These are phyloP conservation scores for Fusarium pininemorale DNA, from an alignment of 2,329 filamentous ascomycete species.

Conservation along the genomic window DNA sequence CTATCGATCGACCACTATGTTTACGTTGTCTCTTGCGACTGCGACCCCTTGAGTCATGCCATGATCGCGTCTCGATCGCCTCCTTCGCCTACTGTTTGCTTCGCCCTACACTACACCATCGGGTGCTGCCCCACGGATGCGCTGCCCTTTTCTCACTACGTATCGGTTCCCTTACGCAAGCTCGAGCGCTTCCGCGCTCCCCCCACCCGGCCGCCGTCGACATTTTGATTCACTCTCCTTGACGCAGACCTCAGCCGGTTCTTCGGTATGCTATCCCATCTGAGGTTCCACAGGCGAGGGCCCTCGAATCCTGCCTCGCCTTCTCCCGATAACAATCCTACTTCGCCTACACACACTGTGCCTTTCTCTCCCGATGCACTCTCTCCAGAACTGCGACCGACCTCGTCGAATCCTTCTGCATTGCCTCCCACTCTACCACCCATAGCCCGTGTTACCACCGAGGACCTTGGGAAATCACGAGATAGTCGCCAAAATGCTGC, in stretches of 20 bases:
- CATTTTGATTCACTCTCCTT: slow-evolving; percentile 34
- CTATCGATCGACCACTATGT: slow-evolving; percentile 35
- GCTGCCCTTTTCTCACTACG: slow-evolving; percentile 25
- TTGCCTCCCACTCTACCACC: slow-evolving; percentile 61
- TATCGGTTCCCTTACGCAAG: slow-evolving; percentile 25
- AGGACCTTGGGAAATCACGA: slow-evolving; percentile 45
- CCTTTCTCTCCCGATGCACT: slow-evolving; percentile 53
- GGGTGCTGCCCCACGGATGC: slow-evolving; percentile 32
- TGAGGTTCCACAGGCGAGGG: slow-evolving; percentile 67
- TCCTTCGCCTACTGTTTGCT: slow-evolving; percentile 32
- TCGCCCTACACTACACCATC: slow-evolving; percentile 31
- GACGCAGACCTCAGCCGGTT: slow-evolving; percentile 26
- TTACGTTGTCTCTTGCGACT: slow-evolving; percentile 32
- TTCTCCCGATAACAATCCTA: slow-evolving; percentile 57
- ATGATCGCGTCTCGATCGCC: slow-evolving; percentile 40
- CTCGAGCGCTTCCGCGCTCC: slow-evolving; percentile 22
- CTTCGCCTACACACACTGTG: slow-evolving; percentile 49
- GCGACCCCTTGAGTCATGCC: slow-evolving; percentile 41
- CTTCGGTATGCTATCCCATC: slow-evolving; percentile 59
- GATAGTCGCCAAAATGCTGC: slow-evolving; percentile 40
- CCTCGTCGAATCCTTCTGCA: slow-evolving; percentile 49
- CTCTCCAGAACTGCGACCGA: slow-evolving; percentile 49
- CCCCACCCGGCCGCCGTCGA: slow-evolving; percentile 31
- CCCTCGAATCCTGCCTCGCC: slow-evolving; percentile 66
- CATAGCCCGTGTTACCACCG: slow-evolving; percentile 59